Conservation (phyloP, 1,284 basidiomycete species). For the Ganoderma resinaceum region DNA sequence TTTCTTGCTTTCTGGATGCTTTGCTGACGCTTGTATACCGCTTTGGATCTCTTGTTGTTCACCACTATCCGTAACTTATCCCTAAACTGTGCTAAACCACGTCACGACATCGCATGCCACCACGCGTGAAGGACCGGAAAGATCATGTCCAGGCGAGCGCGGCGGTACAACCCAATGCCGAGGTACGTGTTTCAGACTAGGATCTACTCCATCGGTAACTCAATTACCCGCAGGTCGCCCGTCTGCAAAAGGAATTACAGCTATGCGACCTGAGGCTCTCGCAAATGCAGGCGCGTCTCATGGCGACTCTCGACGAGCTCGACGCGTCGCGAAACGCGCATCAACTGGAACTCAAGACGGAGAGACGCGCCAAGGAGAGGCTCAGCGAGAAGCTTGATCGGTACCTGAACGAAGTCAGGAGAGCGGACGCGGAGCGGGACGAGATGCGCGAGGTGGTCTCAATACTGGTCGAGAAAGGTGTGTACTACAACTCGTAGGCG, state of each 20-base stretch:
- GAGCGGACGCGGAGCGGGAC: conserved; percentile 56
- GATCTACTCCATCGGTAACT: no score
- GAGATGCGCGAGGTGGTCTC: conserved; percentile 61
- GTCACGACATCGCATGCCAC: conserved; percentile 12
- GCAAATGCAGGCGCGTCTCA: conserved; percentile 55
- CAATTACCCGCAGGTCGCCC: conserved; percentile 4
- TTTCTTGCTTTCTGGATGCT: conserved; percentile 21
- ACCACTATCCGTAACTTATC: conserved; percentile 17
- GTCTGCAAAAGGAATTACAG: conserved; percentile 22
- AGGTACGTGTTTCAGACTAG: conserved; percentile 9
- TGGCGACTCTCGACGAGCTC: conserved; percentile 58
- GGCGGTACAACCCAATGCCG: conserved; percentile 4
- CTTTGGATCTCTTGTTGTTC: neutral
- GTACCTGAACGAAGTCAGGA: conserved; percentile 43
- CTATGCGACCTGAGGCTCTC: conserved; percentile 37
- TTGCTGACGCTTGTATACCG: conserved; percentile 13
- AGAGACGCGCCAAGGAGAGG: conserved; percentile 43
- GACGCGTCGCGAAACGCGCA: conserved; percentile 53
- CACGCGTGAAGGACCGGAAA: conserved; percentile 4
- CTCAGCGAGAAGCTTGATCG: conserved; percentile 49
- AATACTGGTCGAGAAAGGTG: conserved; percentile 65
- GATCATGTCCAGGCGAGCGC: neutral
- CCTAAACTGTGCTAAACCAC: conserved; percentile 2
- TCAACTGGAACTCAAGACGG: conserved; percentile 48
- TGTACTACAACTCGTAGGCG: conserved; percentile 22